Conservation (phyloP, 2,329 filamentous ascomycete genomes). For the Aspergillus flavus region DNA sequence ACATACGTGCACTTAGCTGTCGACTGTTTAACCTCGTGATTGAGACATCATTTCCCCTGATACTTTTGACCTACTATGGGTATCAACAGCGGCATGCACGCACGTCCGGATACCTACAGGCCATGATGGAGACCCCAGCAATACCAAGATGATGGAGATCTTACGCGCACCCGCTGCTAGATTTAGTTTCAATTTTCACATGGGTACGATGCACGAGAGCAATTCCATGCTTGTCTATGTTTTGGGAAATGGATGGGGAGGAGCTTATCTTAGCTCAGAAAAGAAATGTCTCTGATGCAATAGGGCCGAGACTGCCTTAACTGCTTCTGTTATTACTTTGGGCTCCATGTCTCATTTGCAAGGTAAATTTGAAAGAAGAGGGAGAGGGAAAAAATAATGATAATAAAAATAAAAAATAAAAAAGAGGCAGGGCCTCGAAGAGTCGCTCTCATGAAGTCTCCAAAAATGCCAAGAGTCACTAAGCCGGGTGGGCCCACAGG, state of each 20-base stretch:
- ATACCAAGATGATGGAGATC: constrained; percentile 3
- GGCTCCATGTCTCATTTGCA: background rate
- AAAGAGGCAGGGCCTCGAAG: constrained; percentile 12
- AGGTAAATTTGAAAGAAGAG: background rate
- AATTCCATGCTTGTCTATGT: constrained; percentile 11
- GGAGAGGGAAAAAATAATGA: background rate
- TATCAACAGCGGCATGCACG: background rate
- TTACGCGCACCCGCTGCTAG: constrained; percentile 3
- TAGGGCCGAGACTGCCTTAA: constrained; percentile 20
- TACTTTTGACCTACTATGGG: background rate
- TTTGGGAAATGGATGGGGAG: constrained; percentile 10
- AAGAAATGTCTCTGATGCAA: constrained; percentile 14
- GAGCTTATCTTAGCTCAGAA: background rate
- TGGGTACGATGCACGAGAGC: constrained; percentile 20
- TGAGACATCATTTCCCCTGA: background rate
- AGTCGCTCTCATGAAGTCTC: constrained; percentile 17
- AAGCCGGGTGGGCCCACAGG: constrained; percentile 12
- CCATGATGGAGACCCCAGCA: background rate
- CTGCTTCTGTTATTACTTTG: constrained; percentile 8
- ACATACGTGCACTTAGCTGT: background rate
- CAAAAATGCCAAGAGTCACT: constrained; percentile 21
- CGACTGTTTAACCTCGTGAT: background rate
- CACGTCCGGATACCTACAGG: background rate
- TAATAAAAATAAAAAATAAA: background rate
- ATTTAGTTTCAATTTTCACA: constrained; percentile 17